Percentiles rank a stretch among this genome's conserved stretches.
phyloP scores from a whole-genome alignment of 164 flowering plant genomes.

The Vitis rupestris region DNA sequence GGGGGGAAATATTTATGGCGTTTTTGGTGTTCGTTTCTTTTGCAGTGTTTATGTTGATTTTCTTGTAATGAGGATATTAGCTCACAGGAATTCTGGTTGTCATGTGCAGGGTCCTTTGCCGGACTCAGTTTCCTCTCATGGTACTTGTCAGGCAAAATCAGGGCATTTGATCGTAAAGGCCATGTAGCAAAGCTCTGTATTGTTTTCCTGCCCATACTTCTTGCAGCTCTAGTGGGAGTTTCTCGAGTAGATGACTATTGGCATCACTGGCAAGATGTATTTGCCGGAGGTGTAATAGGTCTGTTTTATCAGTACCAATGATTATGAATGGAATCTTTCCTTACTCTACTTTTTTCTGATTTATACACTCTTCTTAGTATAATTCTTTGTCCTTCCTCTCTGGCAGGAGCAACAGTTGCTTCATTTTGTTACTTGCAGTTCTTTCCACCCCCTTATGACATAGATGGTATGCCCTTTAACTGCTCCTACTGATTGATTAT shows the following conservation, averaged over 20 bases:
- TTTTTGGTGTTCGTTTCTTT: background rate
- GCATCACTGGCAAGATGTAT: constrained; percentile 79
- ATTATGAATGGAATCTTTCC: background rate
- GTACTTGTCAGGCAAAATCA: constrained; percentile 65
- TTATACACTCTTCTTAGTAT: background rate
- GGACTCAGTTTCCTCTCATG: constrained; percentile 62
- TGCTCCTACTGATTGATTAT: background rate
- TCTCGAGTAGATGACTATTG: constrained; percentile 85
- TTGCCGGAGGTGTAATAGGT: constrained; percentile 73
- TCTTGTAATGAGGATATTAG: background rate
- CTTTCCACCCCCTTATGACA: constrained; percentile 76
- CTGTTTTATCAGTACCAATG: constrained; percentile 1
- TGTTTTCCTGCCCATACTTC: constrained; percentile 56
- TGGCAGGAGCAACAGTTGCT: constrained; percentile 57
- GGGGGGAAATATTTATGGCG: too few relatives aligned
- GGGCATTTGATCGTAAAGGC: constrained; percentile 63
- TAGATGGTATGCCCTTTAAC: constrained; percentile 39
- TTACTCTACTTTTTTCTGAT: background rate
- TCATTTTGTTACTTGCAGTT: constrained; percentile 83
- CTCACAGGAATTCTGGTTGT: constrained; percentile 4
- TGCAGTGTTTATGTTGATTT: constrained; percentile 3
- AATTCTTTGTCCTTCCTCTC: background rate
- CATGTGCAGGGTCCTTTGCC: constrained; percentile 71
- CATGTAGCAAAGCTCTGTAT: constrained; percentile 74
- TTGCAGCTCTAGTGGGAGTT: constrained; percentile 60